Base-by-base conservation (phyloP, 805 yeast genomes). In the Suhomyces canberraensis region DNA sequence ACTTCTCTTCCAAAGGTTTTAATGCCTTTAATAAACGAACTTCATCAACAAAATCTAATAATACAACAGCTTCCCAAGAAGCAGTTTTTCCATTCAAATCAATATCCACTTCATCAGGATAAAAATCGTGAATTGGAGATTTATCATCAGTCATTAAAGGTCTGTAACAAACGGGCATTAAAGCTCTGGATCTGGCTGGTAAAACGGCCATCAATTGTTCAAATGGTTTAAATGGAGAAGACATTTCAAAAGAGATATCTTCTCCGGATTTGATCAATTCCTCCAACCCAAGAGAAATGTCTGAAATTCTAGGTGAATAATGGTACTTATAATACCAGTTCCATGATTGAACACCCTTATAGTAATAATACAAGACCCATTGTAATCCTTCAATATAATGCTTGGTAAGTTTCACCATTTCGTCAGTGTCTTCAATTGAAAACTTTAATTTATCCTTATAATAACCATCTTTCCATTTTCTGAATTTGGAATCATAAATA, bases 151-250 rank as follows among this genome's bases (percentile, higher is more conserved):
- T 79, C 96, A 93, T 90, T 45, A 93, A 69, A 3, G 81, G 74
- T 60, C 95, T 77, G 58, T 84, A 84, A 14, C 78, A 78, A 6
- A 70, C 57, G 1, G 98, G 98, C 53, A 93, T 79, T 47, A 93
- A 73, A 31, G 71, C 68, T 36, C 76, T 78, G 3, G 97, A 89
- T 69, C 97, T 79, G 16, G 91, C 96, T 1, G 98, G 98, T 47
- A 93, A 69, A 16, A 93, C 98, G 14, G 96, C 91, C 98, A 91
- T 93, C 51, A 93, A 74, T 66, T 93, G 98, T 58, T 93, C 91
- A 60, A 87, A 91, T 8, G 98, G 98, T 42, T 69, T 77, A 67
- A 93, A 88, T 0, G 98, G 98, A 4, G 57, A 58, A 5, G 95
- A 90, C 46, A 70, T 59, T 11, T 81, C 79, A 50, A 90, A 89